phyloP scores from a whole-genome alignment of 495 filamentous ascomycete genomes.

The Tuber microsphaerosporum region DNA sequence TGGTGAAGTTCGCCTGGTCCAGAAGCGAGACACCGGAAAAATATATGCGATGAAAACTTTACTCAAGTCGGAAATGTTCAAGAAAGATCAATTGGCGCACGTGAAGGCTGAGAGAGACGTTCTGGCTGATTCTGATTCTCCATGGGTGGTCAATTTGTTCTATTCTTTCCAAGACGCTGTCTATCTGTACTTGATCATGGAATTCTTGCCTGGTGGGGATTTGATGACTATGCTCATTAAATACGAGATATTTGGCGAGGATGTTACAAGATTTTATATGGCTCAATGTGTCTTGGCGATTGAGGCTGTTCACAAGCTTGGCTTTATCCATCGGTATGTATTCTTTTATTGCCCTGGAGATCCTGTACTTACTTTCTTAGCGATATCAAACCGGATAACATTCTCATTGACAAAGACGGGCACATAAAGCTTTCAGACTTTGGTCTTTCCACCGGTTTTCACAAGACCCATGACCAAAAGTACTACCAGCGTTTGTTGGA shows the following conservation, averaged over 20 bases:
- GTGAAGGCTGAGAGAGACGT: constrained; percentile 97
- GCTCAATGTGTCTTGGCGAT: constrained; percentile 96
- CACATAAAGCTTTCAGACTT: constrained; percentile 99
- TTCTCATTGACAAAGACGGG: constrained; percentile 86
- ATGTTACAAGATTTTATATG: constrained; percentile 99
- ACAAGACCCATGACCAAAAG: constrained; percentile 92
- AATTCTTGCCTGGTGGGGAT: constrained; percentile 96
- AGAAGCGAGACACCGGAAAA: constrained; percentile 90
- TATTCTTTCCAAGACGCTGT: constrained; percentile 94
- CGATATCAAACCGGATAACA: constrained; percentile 99
- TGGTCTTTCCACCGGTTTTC: constrained; percentile 93
- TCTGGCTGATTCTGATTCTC: constrained; percentile 93
- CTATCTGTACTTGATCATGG: constrained; percentile 98
- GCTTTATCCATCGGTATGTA: constrained; percentile 88
- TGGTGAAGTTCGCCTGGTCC: constrained; percentile 93
- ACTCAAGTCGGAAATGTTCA: constrained; percentile 99
- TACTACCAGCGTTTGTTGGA: constrained; percentile 97
- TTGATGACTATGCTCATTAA: constrained; percentile 99
- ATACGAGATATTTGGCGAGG: constrained; percentile 98
- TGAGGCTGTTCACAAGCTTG: constrained; percentile 93
- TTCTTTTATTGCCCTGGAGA: constrained; percentile 6
- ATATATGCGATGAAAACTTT: constrained; percentile 98
- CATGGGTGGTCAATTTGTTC: constrained; percentile 96
- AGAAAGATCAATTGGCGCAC: constrained; percentile 98
- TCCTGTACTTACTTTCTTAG: constrained; percentile 46